Evolutionary conservation across 2,329 filamentous ascomycete genomes (phyloP).

Genomic region (Epichloe gansuensis): DNA sequence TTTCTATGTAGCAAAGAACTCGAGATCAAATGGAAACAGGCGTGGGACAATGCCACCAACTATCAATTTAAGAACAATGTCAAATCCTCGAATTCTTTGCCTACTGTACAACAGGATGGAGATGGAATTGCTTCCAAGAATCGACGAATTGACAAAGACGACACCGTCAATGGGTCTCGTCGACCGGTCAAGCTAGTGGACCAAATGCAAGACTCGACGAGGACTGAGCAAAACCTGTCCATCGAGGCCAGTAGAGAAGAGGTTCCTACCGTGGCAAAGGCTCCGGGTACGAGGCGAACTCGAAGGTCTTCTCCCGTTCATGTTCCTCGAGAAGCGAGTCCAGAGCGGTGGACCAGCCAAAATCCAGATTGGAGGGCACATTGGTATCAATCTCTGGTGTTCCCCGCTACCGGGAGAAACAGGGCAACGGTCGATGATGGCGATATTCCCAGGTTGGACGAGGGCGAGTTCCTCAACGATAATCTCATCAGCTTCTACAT

Average conservation of each 20-base stretch:
- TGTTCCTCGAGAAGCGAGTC: constrained; percentile 7
- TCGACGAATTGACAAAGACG: background rate
- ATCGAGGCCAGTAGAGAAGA: background rate
- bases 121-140: background rate
- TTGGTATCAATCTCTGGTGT: constrained; percentile 50
- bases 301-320: constrained; percentile 11
- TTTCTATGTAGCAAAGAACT: background rate
- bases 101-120: background rate
- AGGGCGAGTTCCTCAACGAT: constrained; percentile 83
- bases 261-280: background rate
- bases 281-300: constrained; percentile 14
- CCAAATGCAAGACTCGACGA: constrained; percentile 2
- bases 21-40: background rate
- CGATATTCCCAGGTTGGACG: constrained; percentile 69
- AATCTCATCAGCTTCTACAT: constrained; percentile 85
- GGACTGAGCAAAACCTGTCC: background rate
- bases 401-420: constrained; percentile 44
- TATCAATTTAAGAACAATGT: background rate
- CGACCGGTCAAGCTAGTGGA: background rate
- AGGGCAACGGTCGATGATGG: constrained; percentile 54
- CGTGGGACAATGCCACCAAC: background rate
- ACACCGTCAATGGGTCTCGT: background rate
- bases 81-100: background rate
- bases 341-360: constrained; percentile 34
- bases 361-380: constrained; percentile 38